These are phyloP conservation scores for Fusarium goolgardi DNA, from an alignment of 2,329 filamentous ascomycete genomes.

Conservation along the genomic window DNA sequence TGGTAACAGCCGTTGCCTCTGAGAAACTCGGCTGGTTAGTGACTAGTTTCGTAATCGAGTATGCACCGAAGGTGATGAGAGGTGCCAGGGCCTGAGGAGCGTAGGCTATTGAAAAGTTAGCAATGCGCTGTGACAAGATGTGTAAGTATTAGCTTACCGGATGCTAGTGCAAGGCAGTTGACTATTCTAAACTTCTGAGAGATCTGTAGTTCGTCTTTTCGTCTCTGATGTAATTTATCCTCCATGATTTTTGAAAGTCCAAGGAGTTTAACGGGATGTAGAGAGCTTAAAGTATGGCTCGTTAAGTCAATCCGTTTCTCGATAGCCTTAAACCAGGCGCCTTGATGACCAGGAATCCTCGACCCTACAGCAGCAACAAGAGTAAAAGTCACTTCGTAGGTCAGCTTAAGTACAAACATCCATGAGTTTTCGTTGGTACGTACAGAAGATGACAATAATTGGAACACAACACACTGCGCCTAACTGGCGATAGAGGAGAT, in stretches of 20 bases:
- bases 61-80: slow-evolving; percentile 1
- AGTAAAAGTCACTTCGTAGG: background rate
- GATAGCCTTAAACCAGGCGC: background rate
- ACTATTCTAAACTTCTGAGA: slow-evolving; percentile 4
- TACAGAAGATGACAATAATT: background rate
- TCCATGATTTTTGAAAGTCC: slow-evolving; percentile 4
- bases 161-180: slow-evolving; percentile 2
- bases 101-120: background rate
- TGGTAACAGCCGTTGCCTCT: slow-evolving; percentile 1
- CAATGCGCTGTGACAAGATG: too few relatives aligned
- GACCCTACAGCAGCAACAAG: background rate
- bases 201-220: background rate
- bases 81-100: slow-evolving; percentile 1
- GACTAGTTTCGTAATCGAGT: background rate
- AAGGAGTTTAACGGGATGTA: background rate
- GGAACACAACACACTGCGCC: slow-evolving; percentile 6
- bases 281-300: background rate
- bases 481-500: slow-evolving; percentile 1
- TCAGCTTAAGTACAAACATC: background rate
- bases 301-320: slow-evolving; percentile 6
- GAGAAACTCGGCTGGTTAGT: background rate
- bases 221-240: background rate
- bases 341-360: background rate
- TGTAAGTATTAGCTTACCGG: background rate
- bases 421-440: too few relatives aligned